Evolutionary conservation across 2,329 filamentous ascomycete genomes (phyloP), one percentile per base, ranked within the genome.

Genomic region (Sporothrix protearum): DNA sequence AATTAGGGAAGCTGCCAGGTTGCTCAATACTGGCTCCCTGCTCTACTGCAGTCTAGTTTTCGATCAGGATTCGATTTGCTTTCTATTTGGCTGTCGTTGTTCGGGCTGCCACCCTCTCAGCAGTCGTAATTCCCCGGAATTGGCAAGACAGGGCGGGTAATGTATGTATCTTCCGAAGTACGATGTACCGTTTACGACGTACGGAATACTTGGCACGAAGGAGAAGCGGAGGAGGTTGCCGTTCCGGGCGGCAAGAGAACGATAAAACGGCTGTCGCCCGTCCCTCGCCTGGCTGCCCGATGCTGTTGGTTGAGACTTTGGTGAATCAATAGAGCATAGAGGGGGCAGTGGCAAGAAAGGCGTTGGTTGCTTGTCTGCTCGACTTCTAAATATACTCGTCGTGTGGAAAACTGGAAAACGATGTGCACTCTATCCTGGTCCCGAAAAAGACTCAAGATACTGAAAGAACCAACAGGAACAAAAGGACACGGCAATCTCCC

Each of bases 181-280:
- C n/a, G n/a, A n/a, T n/a, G n/a, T n/a, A n/a, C n/a, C n/a, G n/a
- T n/a, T n/a, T n/a, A 33, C 33, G n/a, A 22, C 22, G 57, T 42
- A 63, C 59, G 59, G 59, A 30, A 16, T 63, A 42, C n/a, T n/a
- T 42, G 59, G 57, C 12, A 19, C 5, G 33, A 28, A 63, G 57
- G 33, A 64, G 49, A 22, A 36, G 9, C 12, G n/a, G 19, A 61
- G 57, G 16, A 39, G 33, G 33, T 33, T 8, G 42, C n/a, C 63
- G 39, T 39, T 36, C 36, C 36, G 19, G 57, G 59, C 59, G 59
- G 59, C 59, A 64, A 64, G 59, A 25, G 63, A 49, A 49, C 61
- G 30, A 64, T 28, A 39, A 64, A 63, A 39, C 19, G 10, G 14
- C 5, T 28, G 7, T 8, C 9, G 12, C 25, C 42, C 63, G 42